Percentiles rank a stretch among this genome's conserved stretches.
phyloP scores from a whole-genome alignment of 2,329 filamentous ascomycete genomes.

The Scytalidium lignicola region DNA sequence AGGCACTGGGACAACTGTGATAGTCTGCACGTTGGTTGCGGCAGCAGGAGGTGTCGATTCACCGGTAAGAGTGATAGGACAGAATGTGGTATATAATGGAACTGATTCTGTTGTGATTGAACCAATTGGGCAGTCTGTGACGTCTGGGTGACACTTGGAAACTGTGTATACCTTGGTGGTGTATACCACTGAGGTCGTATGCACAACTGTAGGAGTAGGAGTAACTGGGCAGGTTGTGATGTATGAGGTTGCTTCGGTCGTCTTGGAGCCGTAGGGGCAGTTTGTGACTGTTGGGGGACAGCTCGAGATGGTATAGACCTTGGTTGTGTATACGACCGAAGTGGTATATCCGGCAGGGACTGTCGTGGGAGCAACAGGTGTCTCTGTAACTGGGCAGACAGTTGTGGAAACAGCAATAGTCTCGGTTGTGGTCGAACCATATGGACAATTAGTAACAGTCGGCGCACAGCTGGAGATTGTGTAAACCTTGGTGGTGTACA shows the following conservation, averaged over 20 bases:
- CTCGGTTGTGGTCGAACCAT: constrained; percentile 19
- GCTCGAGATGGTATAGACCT: constrained; percentile 12
- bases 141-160: constrained; percentile 20
- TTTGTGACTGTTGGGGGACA: constrained; percentile 16
- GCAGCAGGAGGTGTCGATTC: not conserved
- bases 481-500: constrained; percentile 18
- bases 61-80: constrained; percentile 11
- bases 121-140: constrained; percentile 24
- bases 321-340: constrained; percentile 1
- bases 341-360: constrained; percentile 1
- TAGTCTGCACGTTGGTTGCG: not conserved
- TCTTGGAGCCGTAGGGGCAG: constrained; percentile 12
- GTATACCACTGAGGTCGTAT: constrained; percentile 19
- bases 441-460: constrained; percentile 24
- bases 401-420: constrained; percentile 20
- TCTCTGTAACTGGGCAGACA: constrained; percentile 16
- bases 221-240: constrained; percentile 16
- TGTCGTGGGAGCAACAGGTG: constrained; percentile 1
- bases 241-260: constrained; percentile 15
- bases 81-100: constrained; percentile 19
- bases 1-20: not conserved
- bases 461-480: constrained; percentile 24
- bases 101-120: constrained; percentile 21
- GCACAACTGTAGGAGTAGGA: not conserved
- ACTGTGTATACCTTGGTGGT: constrained; percentile 21